Evolutionary conservation across 768 basidiomycete genomes (phyloP).

Genomic region (Phlebiopsis flavidoalba): DNA sequence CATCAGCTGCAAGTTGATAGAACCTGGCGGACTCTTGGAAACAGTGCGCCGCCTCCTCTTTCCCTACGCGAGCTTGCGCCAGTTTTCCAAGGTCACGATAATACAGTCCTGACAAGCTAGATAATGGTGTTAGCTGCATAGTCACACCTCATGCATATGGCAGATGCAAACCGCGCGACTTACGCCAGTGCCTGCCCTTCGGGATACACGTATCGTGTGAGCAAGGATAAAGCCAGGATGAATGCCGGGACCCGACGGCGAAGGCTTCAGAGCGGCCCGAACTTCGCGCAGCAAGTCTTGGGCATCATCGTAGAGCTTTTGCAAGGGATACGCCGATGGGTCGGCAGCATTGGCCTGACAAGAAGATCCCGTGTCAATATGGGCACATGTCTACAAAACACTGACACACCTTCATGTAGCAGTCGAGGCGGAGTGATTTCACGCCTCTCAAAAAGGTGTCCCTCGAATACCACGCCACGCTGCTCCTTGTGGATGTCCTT

Average conservation of each 20-base stretch:
- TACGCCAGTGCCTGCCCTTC: constrained; percentile 6
- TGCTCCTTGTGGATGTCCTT: constrained; percentile 30
- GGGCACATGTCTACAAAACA: background rate
- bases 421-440: constrained; percentile 19
- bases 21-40: background rate
- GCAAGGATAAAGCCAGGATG: constrained; percentile 6
- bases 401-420: constrained; percentile 27
- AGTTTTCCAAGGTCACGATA: background rate
- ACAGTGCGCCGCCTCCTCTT: background rate
- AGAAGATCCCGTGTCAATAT: background rate
- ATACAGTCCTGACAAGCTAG: background rate
- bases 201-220: constrained; percentile 10
- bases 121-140: no score
- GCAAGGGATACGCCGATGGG: background rate
- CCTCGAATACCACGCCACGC: constrained; percentile 37
- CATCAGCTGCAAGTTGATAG: background rate
- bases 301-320: background rate
- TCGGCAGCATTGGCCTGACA: background rate
- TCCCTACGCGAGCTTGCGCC: background rate
- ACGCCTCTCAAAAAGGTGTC: constrained; percentile 35
- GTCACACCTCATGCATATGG: no score
- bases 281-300: background rate
- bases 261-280: background rate
- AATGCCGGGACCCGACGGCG: background rate
- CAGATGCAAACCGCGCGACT: background rate